Conservation (phyloP, 2,329 filamentous ascomycete genomes). For the Esteya vermicola region DNA sequence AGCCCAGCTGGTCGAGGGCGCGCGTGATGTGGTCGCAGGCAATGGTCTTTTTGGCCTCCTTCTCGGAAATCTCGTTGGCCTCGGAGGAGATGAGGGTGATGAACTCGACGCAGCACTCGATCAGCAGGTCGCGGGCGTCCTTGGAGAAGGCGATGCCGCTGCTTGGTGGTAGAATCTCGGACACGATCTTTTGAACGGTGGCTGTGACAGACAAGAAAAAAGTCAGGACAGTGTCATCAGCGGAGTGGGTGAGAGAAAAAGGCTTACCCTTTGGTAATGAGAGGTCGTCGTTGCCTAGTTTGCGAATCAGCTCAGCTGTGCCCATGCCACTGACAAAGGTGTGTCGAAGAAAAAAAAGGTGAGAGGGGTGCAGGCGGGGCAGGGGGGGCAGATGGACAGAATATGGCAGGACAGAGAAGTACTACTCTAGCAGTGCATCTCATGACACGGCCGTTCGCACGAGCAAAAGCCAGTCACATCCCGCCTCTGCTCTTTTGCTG, state of each 20-base stretch:
- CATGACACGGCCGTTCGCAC: no score
- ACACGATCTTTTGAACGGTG: slow-evolving; percentile 74
- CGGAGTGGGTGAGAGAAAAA: neutral
- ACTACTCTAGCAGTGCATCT: no score
- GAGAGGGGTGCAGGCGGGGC: slow-evolving; percentile 1
- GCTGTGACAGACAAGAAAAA: slow-evolving; percentile 23
- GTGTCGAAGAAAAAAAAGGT: neutral
- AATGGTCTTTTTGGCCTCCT: slow-evolving; percentile 98
- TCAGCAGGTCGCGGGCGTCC: slow-evolving; percentile 85
- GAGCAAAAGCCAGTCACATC: no score
- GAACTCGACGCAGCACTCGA: slow-evolving; percentile 98
- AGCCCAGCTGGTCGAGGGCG: slow-evolving; percentile 82
- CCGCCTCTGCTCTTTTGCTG: no score
- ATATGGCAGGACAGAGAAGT: no score
- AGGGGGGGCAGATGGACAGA: no score
- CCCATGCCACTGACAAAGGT: neutral
- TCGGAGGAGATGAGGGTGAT: slow-evolving; percentile 97
- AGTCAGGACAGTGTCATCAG: slow-evolving; percentile 10
- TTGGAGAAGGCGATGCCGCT: slow-evolving; percentile 77
- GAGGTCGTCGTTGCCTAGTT: slow-evolving; percentile 46
- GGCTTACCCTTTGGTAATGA: slow-evolving; percentile 48
- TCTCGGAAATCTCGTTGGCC: slow-evolving; percentile 97
- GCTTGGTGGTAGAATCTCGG: slow-evolving; percentile 72
- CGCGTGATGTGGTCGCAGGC: slow-evolving; percentile 96
- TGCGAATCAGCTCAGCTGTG: slow-evolving; percentile 17